Evolutionary conservation across 2,329 filamentous ascomycete genomes (phyloP), one percentile per base, ranked within the genome.

Genomic region (Clonostachys rhizophaga): DNA sequence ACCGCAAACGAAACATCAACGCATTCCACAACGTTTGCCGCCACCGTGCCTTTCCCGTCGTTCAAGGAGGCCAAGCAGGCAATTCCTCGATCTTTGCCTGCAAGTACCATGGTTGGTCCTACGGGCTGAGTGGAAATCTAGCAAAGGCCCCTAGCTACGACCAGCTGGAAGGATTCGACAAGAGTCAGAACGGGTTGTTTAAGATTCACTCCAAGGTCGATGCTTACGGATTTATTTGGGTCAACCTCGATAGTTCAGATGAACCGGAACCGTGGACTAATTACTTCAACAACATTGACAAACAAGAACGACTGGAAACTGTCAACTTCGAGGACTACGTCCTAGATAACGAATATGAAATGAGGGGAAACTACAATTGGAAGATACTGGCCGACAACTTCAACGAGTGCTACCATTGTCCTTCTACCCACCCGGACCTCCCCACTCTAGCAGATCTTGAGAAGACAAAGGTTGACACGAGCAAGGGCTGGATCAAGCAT

Each of bases 391-490:
- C 74, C 13, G 81, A 84, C 57, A 83, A 84, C 65, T 85, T 82
- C 68, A 85, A 85, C 36, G 80, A 81, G 58, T 84, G 80, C 58
- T 85, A 84, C 54, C 80, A 84, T 65, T 83, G 79, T 66, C 72
- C 74, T 44, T 76, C 74, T 1, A 74, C 78, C 3, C 79, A 83
- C 53, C 79, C 81, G 3, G 76, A 80, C 48, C 75, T 83, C 34
- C 69, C 76, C 5, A 66, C 69, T 40, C 68, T 83, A n/a, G 72
- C 79, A 41, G 76, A 83, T 49, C 70, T 83, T 37, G 70, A 73
- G 36, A 73, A 73, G 5, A 83, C 83, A 62, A 62, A 66, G 39
- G 75, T 79, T 44, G 66, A 76, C 51, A 71, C 72, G 37, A 69
- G 71, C 51, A 68, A 64, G 16, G 67, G 64, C 2, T 68, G 75